Evolutionary conservation across 2,329 filamentous ascomycete species (phyloP).

Genomic region (Sclerotinia minor): DNA sequence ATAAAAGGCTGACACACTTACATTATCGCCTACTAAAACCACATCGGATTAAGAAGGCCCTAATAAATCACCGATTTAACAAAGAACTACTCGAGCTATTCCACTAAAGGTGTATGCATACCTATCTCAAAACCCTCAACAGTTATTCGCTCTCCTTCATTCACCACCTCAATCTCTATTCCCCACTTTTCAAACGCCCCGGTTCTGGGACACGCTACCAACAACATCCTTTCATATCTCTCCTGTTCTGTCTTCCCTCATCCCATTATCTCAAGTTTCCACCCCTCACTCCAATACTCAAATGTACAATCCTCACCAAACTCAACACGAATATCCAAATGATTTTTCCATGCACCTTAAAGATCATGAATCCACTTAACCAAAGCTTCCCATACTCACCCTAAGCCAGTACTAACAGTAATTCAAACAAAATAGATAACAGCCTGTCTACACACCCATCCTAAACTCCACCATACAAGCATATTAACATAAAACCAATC

Average conservation of each 20-base stretch:
- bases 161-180: background rate
- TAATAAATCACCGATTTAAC: too few species aligned
- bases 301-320: background rate
- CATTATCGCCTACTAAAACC: background rate
- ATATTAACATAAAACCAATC: constrained; percentile 30
- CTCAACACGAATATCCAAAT: background rate
- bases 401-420: constrained; percentile 27
- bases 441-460: constrained; percentile 28
- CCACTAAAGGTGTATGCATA: background rate
- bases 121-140: background rate
- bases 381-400: constrained; percentile 3
- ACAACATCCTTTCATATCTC: constrained; percentile 22
- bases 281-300: background rate
- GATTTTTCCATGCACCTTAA: background rate
- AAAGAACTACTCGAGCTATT: background rate
- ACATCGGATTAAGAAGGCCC: too few species aligned
- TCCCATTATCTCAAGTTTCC: constrained; percentile 9
- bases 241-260: background rate
- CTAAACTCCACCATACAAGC: constrained; percentile 26
- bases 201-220: constrained; percentile 14
- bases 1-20: background rate
- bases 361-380: background rate
- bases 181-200: background rate
- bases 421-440: constrained; percentile 21
- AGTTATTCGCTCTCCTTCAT: background rate